Evolutionary conservation across 805 yeast genomes (phyloP).

Genomic region (Yamadazyma sp.): DNA sequence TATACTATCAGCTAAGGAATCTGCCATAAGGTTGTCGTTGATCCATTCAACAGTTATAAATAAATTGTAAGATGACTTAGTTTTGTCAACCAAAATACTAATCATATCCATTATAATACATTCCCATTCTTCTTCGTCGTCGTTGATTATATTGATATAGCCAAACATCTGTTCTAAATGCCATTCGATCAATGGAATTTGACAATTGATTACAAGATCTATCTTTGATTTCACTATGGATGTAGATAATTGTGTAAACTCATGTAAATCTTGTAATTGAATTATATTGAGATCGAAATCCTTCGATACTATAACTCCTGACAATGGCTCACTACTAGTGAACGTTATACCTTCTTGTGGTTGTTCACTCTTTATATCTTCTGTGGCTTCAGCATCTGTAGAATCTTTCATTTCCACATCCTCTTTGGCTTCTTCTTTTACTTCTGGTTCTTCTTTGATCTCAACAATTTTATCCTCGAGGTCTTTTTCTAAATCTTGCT

Average conservation of each 20-base stretch:
- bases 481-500: constrained; percentile 56
- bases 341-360: constrained; percentile 10
- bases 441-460: constrained; percentile 14
- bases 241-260: constrained; percentile 81
- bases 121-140: constrained; percentile 46
- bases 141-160: constrained; percentile 59
- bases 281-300: constrained; percentile 84
- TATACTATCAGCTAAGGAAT: constrained; percentile 90
- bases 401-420: constrained; percentile 10
- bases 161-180: constrained; percentile 97
- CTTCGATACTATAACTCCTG: constrained; percentile 87
- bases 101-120: constrained; percentile 45
- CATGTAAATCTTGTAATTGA: constrained; percentile 83
- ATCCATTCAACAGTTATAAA: constrained; percentile 82
- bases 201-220: constrained; percentile 73
- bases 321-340: constrained; percentile 40
- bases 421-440: constrained; percentile 10
- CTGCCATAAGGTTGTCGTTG: constrained; percentile 77
- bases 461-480: constrained; percentile 41
- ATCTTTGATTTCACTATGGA: constrained; percentile 83
- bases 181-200: constrained; percentile 77
- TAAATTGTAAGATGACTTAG: constrained; percentile 22
- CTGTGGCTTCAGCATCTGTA: constrained; percentile 8
- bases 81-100: constrained; percentile 41
- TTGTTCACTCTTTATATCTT: too few species aligned